Base-by-base conservation (phyloP, 148 eudicot species). In the Camellia lanceoleosa region DNA sequence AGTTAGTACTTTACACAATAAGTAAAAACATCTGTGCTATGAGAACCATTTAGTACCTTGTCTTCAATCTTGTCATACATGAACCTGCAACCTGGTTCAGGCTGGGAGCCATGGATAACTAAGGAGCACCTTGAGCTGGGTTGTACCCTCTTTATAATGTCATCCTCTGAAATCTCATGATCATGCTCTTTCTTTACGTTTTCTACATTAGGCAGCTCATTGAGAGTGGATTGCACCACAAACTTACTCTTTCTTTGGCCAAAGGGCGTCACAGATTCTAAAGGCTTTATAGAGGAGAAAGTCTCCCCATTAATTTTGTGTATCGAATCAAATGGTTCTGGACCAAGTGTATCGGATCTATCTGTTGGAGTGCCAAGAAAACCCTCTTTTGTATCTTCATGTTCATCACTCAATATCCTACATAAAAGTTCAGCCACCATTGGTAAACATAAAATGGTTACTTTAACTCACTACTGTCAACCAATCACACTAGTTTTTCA, bases 41-140 rank as follows among this genome's bases (percentile, higher is more conserved):
- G 11, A 69, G 68, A 85, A 84, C 56, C 66, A 87, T 65, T 41
- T 83, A 49, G 59, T 90, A 97, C 99, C 97, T 88, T 97, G 85
- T 94, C 90, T 79, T 94, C 97, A 69, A 88, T 89, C 85, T 93
- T 94, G 86, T 94, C 99, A 85, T 91, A 92, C 99, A 97, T 97
- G 88, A 89, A 97, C 80, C 94, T 88, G 84, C 95, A 94, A 77
- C 95, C 98, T 44, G 90, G 89, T 83, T 91, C 87, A 58, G 89
- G 98, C 79, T 87, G 84, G 82, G 97, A 88, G 68, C 87, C 84
- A 70, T 81, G 89, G 76, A 92, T 83, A 68, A 61, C 77, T 81
- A 97, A 83, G 55, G 98, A 91, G 81, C 99, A 97, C 54, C 91
- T 91, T 83, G 89, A 81, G 64, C 79, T 88, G 3, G 99, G 91